Conservation (phyloP, 1,284 basidiomycete genomes). For the Rhodotorula sp. region DNA sequence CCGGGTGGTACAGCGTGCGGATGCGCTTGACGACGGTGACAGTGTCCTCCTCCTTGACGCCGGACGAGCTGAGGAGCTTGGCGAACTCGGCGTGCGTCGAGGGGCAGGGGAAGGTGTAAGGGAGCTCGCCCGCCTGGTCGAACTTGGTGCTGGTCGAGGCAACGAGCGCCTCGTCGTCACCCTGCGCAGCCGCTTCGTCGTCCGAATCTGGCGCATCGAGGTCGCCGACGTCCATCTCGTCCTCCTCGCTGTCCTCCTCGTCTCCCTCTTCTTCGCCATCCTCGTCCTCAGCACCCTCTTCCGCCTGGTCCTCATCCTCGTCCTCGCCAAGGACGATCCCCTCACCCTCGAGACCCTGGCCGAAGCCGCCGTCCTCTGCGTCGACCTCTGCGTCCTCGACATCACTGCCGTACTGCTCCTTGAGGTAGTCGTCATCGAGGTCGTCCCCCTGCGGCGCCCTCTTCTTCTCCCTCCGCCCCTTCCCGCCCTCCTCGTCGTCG, state of each 20-base stretch:
- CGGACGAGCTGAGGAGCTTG: slow-evolving; percentile 65
- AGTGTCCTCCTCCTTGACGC: slow-evolving; percentile 62
- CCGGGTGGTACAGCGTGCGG: slow-evolving; percentile 85
- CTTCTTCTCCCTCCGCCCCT: slow-evolving; percentile 55
- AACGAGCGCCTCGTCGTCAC: slow-evolving; percentile 44
- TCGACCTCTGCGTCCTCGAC: slow-evolving; percentile 39
- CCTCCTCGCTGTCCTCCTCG: slow-evolving; percentile 45
- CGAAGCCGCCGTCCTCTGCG: slow-evolving; percentile 12
- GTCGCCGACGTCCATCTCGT: slow-evolving; percentile 47
- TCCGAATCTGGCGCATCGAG: slow-evolving; percentile 51
- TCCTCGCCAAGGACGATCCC: slow-evolving; percentile 32
- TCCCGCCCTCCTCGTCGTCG: slow-evolving; percentile 58
- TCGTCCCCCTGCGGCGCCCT: slow-evolving; percentile 68
- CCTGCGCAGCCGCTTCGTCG: slow-evolving; percentile 44
- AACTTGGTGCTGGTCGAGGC: slow-evolving; percentile 2
- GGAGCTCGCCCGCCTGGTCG: slow-evolving; percentile 34
- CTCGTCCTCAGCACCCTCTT: slow-evolving; percentile 47
- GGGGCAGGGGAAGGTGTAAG: slow-evolving; percentile 72
- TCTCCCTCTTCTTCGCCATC: slow-evolving; percentile 36
- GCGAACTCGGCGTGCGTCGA: slow-evolving; percentile 83
- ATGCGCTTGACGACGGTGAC: slow-evolving; percentile 87
- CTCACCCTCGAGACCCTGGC: slow-evolving; percentile 21
- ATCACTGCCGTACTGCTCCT: slow-evolving; percentile 47
- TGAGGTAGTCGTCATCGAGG: slow-evolving; percentile 82
- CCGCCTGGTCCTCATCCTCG: slow-evolving; percentile 42